Conservation (phyloP, 129 eudicot species). For the Logfia minima region DNA sequence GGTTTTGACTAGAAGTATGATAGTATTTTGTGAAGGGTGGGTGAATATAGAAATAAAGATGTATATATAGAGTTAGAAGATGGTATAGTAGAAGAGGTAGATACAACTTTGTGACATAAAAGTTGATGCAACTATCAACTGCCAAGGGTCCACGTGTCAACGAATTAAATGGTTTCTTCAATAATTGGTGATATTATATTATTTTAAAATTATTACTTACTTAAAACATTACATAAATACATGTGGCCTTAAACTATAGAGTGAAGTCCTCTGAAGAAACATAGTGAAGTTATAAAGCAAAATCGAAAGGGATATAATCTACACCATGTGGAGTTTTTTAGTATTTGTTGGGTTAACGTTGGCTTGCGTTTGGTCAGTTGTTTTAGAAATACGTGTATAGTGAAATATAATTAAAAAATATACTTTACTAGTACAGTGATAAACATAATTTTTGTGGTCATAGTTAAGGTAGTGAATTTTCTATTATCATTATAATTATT, state of each 20-base stretch:
- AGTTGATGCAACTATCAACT: conserved; percentile 36
- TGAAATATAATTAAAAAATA: too few relatives aligned
- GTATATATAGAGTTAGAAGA: conserved; percentile 25
- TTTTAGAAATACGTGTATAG: too few relatives aligned
- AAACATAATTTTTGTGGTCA: too few relatives aligned
- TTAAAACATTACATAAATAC: background rate
- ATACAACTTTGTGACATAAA: conserved; percentile 20
- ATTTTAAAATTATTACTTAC: background rate
- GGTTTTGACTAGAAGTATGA: background rate
- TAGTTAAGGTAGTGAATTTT: too few relatives aligned
- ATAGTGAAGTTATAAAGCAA: background rate
- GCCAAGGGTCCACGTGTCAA: conserved; percentile 32
- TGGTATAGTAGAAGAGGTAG: conserved; percentile 17
- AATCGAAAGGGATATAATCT: background rate
- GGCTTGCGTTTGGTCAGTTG: background rate
- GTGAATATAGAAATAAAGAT: conserved; percentile 4
- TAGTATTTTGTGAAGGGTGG: conserved; percentile 16
- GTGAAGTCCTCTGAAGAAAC: background rate
- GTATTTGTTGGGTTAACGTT: background rate
- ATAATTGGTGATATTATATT: conserved; percentile 11
- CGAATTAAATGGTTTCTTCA: conserved; percentile 26
- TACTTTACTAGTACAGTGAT: too few relatives aligned
- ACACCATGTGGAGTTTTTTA: background rate
- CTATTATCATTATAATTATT: too few relatives aligned
- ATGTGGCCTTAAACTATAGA: background rate